A percentile compares a stretch with the other conserved stretches of the same genome.
These are phyloP conservation scores for Mycena epipterygia DNA, from an alignment of 768 basidiomycete genomes.

Conservation along the genomic window DNA sequence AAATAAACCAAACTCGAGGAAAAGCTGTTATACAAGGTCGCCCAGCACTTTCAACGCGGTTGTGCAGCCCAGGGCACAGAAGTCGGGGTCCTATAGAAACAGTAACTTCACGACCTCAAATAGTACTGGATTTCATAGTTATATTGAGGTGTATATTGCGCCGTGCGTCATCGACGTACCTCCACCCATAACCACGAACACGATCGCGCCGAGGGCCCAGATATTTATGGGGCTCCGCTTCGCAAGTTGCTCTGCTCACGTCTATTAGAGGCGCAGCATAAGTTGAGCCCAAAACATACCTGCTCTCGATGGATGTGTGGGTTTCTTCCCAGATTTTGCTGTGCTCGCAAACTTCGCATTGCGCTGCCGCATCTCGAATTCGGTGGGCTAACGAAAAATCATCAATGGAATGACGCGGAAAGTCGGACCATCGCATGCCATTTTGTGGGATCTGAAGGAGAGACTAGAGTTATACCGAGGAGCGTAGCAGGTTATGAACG, in stretches of 20 bases:
- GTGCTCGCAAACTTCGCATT: conserved; percentile 86
- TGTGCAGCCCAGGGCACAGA: conserved; percentile 5
- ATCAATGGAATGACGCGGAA: conserved; percentile 4
- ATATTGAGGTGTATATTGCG: background rate
- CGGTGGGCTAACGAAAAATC: conserved; percentile 68
- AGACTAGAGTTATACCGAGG: conserved; percentile 32
- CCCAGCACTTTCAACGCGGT: conserved; percentile 17
- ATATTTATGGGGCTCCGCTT: conserved; percentile 83
- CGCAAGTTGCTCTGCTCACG: conserved; percentile 75
- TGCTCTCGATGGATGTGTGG: conserved; percentile 78
- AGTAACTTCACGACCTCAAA: conserved; percentile 79
- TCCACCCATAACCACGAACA: conserved; percentile 87
- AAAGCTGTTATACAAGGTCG: conserved; percentile 30
- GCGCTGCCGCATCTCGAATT: conserved; percentile 85
- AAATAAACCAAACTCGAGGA: conserved; percentile 17
- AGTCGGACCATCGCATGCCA: conserved; percentile 18
- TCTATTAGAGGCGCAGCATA: no score
- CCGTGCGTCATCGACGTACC: conserved; percentile 55
- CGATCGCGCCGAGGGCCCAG: conserved; percentile 79
- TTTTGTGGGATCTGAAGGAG: conserved; percentile 31
- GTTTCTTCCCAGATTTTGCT: conserved; percentile 81
- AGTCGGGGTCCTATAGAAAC: conserved; percentile 73
- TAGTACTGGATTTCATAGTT: conserved; percentile 62
- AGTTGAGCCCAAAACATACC: no score
- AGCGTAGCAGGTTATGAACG: conserved; percentile 26